Conservation (phyloP, 148 eudicot species). For the Rheum nobile region DNA sequence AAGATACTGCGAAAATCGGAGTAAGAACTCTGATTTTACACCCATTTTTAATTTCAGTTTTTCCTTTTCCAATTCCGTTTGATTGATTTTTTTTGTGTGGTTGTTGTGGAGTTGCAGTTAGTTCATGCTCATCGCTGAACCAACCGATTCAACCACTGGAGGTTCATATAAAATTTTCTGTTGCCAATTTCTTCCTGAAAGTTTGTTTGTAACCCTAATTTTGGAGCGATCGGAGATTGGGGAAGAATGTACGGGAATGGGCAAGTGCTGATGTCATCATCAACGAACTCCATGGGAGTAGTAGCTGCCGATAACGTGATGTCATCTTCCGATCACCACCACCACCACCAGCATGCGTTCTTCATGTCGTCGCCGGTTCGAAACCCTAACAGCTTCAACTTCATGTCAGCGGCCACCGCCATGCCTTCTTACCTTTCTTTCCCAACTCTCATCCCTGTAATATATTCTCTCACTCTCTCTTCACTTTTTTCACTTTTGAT, state of each 20-base stretch:
- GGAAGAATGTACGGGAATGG: conserved; percentile 8
- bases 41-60: not conserved
- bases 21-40: not conserved
- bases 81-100: not conserved
- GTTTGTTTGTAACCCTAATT: not conserved
- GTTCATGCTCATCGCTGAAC: not conserved
- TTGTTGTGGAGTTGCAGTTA: not conserved
- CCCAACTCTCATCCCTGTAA: conserved; percentile 7
- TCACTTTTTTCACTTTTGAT: too few relatives aligned
- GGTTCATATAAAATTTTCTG: too few relatives aligned
- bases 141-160: not conserved
- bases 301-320: not conserved
- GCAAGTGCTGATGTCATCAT: conserved; percentile 11
- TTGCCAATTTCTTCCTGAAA: too few relatives aligned
- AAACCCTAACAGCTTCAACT: conserved; percentile 9
- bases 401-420: not conserved
- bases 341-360: not conserved
- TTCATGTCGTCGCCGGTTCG: conserved; percentile 3
- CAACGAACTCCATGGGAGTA: not conserved
- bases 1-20: not conserved
- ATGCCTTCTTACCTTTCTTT: not conserved
- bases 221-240: not conserved
- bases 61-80: not conserved
- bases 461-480: not conserved
- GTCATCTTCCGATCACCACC: conserved; percentile 4